phyloP scores from a whole-genome alignment of 208 protist species.

The Acanthamoeba lenticulata region DNA sequence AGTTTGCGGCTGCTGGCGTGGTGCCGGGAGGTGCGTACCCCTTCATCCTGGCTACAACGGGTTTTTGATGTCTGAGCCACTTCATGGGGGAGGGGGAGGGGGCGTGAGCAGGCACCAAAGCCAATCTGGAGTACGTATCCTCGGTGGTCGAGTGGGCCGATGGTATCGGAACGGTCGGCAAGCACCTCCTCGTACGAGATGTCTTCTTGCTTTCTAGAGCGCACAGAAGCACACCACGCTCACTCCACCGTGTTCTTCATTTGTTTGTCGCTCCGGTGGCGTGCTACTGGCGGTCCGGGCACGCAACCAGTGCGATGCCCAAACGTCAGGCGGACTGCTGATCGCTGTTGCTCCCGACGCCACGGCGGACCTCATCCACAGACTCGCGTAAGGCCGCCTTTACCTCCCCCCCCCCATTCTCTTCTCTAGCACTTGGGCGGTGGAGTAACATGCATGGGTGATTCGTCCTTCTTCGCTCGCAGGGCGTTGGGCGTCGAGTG shows the following conservation, averaged over 20 bases:
- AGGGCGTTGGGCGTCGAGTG: neutral
- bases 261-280: neutral
- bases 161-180: neutral
- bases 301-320: slow-evolving; percentile 62
- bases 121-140: neutral
- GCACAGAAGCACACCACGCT: neutral
- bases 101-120: neutral
- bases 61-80: neutral
- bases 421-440: neutral
- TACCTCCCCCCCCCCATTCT: neutral
- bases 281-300: neutral
- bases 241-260: neutral
- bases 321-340: slow-evolving; percentile 73
- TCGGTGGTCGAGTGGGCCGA: neutral
- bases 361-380: slow-evolving; percentile 34
- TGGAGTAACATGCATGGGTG: neutral
- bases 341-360: slow-evolving; percentile 39
- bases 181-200: neutral
- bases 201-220: neutral
- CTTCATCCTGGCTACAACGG: neutral
- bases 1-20: slow-evolving; percentile 19
- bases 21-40: neutral
- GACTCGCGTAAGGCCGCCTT: slow-evolving; percentile 41
- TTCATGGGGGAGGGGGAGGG: neutral
- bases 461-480: neutral